Evolutionary conservation across 192 early-diverging fungal species (phyloP).

Genomic region (Umbelopsis ramanniana): DNA sequence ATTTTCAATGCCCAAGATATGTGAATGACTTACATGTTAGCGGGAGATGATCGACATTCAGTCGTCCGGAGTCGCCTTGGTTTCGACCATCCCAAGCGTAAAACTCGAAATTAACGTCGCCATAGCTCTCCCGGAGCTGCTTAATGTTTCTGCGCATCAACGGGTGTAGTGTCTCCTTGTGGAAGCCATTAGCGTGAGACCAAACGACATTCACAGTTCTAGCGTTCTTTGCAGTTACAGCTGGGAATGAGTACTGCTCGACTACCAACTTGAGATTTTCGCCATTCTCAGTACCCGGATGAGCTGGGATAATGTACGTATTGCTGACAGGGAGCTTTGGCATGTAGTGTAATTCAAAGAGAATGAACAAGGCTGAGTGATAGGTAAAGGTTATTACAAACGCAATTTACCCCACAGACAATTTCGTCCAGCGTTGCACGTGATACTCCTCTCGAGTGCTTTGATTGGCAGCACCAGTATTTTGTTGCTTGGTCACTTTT

Average conservation of each 20-base stretch:
- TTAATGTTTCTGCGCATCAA: conserved; percentile 43
- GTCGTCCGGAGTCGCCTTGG: conserved; percentile 60
- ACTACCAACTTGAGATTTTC: conserved; percentile 24
- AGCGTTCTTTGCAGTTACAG: background rate
- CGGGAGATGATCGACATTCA: conserved; percentile 49
- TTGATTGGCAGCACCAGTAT: background rate
- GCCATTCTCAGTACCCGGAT: conserved; percentile 9
- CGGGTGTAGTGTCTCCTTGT: conserved; percentile 63
- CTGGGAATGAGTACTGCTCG: conserved; percentile 28
- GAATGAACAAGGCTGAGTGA: background rate
- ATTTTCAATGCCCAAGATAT: too few relatives aligned
- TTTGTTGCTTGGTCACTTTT: too few relatives aligned
- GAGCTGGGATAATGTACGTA: conserved; percentile 21
- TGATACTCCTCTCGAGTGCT: background rate
- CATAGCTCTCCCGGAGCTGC: conserved; percentile 23
- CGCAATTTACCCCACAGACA: background rate
- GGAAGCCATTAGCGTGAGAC: conserved; percentile 63
- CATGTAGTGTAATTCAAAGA: conserved; percentile 7
- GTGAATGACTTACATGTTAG: conserved; percentile 39
- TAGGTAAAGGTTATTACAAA: background rate
- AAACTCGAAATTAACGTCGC: conserved; percentile 36
- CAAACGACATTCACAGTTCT: conserved; percentile 45
- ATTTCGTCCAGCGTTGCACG: too few relatives aligned
- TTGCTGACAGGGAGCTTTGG: conserved; percentile 19
- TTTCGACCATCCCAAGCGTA: conserved; percentile 59